phyloP scores from a whole-genome alignment of 2,329 filamentous ascomycete species.

The Tolypocladium ophioglossoides region DNA sequence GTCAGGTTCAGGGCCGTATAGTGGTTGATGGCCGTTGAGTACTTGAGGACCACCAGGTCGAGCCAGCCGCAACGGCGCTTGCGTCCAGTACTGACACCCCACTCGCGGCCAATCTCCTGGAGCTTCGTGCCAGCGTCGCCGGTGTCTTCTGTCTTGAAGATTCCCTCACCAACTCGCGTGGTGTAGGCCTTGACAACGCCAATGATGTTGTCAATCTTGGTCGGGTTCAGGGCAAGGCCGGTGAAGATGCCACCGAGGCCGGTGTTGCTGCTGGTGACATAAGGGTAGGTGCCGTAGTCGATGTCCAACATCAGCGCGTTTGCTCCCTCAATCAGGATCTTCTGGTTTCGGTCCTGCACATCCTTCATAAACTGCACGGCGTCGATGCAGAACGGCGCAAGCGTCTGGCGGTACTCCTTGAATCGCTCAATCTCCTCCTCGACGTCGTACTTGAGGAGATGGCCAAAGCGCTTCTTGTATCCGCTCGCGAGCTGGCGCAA shows the following conservation, averaged over 20 bases:
- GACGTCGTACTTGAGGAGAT: constrained; percentile 53
- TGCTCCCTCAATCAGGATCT: constrained; percentile 59
- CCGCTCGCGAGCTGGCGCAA: constrained; percentile 48
- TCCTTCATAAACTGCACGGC: constrained; percentile 52
- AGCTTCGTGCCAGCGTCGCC: constrained; percentile 29
- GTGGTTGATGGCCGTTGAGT: constrained; percentile 4
- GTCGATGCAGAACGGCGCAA: constrained; percentile 55
- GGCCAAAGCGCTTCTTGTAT: constrained; percentile 57
- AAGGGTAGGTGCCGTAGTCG: constrained; percentile 32
- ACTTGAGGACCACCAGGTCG: constrained; percentile 6
- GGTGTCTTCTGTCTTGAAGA: constrained; percentile 8
- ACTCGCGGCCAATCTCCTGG: constrained; percentile 27
- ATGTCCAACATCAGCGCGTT: constrained; percentile 54
- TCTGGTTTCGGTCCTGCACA: constrained; percentile 46
- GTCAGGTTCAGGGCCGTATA: constrained; percentile 5
- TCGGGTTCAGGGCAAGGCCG: constrained; percentile 30
- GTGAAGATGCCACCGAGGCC: constrained; percentile 14
- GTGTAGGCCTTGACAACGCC: constrained; percentile 47
- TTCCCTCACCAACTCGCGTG: constrained; percentile 6
- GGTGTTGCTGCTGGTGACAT: constrained; percentile 17
- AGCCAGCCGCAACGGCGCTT: constrained; percentile 10
- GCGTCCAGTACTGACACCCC: constrained; percentile 8
- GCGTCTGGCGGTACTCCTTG: constrained; percentile 43
- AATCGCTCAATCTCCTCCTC: constrained; percentile 59
- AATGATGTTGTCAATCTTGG: constrained; percentile 45